Conservation (phyloP, 768 basidiomycete genomes). For the Sistotremastrum suecicum region DNA sequence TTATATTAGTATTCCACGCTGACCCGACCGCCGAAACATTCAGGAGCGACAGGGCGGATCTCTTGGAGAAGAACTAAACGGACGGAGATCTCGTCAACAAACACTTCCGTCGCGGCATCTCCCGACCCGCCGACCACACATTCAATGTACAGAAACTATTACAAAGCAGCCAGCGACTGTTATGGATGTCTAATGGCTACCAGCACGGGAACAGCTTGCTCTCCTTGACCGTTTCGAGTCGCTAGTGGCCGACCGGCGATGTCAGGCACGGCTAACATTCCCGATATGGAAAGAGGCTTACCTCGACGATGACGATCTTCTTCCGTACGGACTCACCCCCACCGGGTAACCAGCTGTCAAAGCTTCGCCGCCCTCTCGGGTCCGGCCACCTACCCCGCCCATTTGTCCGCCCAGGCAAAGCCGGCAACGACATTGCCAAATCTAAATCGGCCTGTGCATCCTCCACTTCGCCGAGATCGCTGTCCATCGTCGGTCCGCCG, state of each 20-base stretch:
- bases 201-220: conserved; percentile 64
- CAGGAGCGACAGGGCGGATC: too few species aligned
- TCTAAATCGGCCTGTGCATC: neutral
- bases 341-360: conserved; percentile 34
- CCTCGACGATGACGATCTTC: conserved; percentile 59
- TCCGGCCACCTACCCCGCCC: conserved; percentile 1
- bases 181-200: conserved; percentile 18
- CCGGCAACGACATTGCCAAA: neutral
- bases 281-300: conserved; percentile 18
- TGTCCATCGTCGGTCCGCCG: conserved; percentile 1
- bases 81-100: too few species aligned
- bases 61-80: too few species aligned
- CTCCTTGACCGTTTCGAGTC: conserved; percentile 56
- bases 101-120: too few species aligned
- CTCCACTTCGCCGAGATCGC: conserved; percentile 1
- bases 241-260: conserved; percentile 24
- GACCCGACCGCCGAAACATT: too few species aligned
- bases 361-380: conserved; percentile 10
- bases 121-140: too few species aligned
- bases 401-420: neutral
- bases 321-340: conserved; percentile 29
- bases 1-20: too few species aligned
- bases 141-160: too few species aligned
- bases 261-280: too few species aligned
- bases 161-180: too few species aligned